Evolutionary conservation across 1,139 yeast species (phyloP).

Genomic region (Protomyces inouyei): DNA sequence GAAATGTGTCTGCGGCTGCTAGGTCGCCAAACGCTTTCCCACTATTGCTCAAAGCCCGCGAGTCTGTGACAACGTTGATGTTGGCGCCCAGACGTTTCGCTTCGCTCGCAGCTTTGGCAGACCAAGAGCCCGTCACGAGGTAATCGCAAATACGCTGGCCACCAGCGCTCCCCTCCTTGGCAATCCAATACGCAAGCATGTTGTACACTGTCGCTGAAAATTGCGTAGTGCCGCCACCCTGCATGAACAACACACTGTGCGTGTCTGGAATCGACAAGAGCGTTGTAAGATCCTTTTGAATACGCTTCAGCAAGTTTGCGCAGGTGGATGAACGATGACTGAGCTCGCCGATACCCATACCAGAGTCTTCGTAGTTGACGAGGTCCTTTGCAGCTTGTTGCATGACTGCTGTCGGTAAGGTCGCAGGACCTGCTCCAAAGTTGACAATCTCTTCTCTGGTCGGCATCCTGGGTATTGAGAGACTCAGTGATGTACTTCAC

Average conservation of each 20-base stretch:
- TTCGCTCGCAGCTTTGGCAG: conserved; percentile 79
- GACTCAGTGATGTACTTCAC: neutral
- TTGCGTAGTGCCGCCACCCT: conserved; percentile 97
- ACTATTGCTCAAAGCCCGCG: conserved; percentile 43
- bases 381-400: conserved; percentile 84
- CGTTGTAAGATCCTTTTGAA: conserved; percentile 61
- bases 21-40: conserved; percentile 59
- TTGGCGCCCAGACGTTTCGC: conserved; percentile 78
- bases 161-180: conserved; percentile 46
- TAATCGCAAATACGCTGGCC: conserved; percentile 78
- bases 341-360: conserved; percentile 89
- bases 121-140: conserved; percentile 90
- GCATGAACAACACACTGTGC: conserved; percentile 88
- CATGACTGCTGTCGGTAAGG: conserved; percentile 73
- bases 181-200: conserved; percentile 67
- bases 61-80: conserved; percentile 62
- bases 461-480: neutral
- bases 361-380: conserved; percentile 59
- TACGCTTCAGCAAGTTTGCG: conserved; percentile 63
- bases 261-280: conserved; percentile 77
- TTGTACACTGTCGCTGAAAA: conserved; percentile 84
- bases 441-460: conserved; percentile 40
- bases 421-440: conserved; percentile 98
- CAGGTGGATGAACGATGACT: conserved; percentile 92
- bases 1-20: conserved; percentile 51